Evolutionary conservation across 2,329 filamentous ascomycete species (phyloP), one percentile per base, ranked within the genome.

Genomic region (Aspergillus sp.): DNA sequence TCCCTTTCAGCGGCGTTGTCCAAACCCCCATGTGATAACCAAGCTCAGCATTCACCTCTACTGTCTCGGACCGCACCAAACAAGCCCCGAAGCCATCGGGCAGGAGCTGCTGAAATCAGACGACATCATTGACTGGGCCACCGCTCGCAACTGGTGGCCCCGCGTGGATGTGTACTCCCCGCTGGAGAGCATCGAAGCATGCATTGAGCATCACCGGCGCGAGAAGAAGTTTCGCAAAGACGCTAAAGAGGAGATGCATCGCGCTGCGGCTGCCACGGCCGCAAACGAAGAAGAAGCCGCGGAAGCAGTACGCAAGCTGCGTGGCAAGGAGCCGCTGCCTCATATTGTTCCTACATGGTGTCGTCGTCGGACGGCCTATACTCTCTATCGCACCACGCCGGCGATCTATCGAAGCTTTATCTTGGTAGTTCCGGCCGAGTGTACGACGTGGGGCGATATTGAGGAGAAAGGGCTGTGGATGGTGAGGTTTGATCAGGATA

Each of bases 131-230:
- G 6, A 20, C 17, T 22, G 49, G 36, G 61, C 65, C 14, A 61
- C 64, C 46, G 47, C 51, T 3, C 20, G 41, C 3, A 55, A 57
- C 17, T 49, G 55, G 20, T 57, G 52, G 52, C 55, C 55, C 13
- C 47, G 52, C 13, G 47, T 55, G 32, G 55, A 57, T 22, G 55
- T 57, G 9, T 57, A 55, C 40, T 11, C 52, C 2, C 52, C 49
- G 5, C 22, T 57, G 32, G 40, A n/a, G 5, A 51, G 47, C 36
- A 49, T 57, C 14, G 55, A 55, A 9, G 55, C 47, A 19, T 57
- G 55, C 17, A 53, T 57, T 11, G 46, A 53, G 35, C 55, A 57
- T 48, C 55, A 57, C 38, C 47, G 32, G 17, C 42, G 36, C 7
- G 55, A 57, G n/a, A 57, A 57, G 44, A 19, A 36, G 1, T 51